phyloP scores from a whole-genome alignment of 2,329 filamentous ascomycete genomes.

The Fusarium hostae region DNA sequence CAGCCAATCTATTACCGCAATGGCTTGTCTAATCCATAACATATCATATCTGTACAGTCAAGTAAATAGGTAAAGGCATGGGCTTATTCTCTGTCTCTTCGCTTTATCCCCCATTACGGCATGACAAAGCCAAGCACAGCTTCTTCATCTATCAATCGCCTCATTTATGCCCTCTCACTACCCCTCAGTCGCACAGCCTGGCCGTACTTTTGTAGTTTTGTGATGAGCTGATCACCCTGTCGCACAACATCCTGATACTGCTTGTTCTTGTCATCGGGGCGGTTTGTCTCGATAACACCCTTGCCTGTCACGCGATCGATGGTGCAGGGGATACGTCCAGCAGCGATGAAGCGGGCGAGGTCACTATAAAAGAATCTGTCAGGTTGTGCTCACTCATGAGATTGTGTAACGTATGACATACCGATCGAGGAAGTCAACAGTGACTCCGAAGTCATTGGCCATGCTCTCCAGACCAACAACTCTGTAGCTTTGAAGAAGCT shows the following conservation, averaged over 20 bases:
- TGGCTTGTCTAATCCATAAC: constrained; percentile 46
- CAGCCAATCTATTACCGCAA: constrained; percentile 40
- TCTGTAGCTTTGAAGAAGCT: constrained; percentile 95
- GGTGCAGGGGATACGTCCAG: constrained; percentile 92
- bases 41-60: constrained; percentile 42
- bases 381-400: neutral
- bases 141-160: neutral
- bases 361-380: constrained; percentile 67
- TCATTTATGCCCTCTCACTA: constrained; percentile 78
- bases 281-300: constrained; percentile 97
- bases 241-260: constrained; percentile 98
- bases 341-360: constrained; percentile 95
- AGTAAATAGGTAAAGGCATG: constrained; percentile 35
- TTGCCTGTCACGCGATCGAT: constrained; percentile 97
- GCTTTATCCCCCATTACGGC: constrained; percentile 13
- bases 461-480: constrained; percentile 97
- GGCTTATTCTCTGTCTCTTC: constrained; percentile 16
- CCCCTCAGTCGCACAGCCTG: constrained; percentile 94
- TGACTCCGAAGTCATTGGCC: constrained; percentile 96
- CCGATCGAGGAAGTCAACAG: constrained; percentile 95
- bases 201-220: constrained; percentile 98
- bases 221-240: constrained; percentile 97
- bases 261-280: constrained; percentile 99
- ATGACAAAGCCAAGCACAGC: constrained; percentile 22
- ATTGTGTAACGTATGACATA: constrained; percentile 57